Conservation (phyloP, 2,329 filamentous ascomycete genomes). For the Aureobasidium lini region DNA sequence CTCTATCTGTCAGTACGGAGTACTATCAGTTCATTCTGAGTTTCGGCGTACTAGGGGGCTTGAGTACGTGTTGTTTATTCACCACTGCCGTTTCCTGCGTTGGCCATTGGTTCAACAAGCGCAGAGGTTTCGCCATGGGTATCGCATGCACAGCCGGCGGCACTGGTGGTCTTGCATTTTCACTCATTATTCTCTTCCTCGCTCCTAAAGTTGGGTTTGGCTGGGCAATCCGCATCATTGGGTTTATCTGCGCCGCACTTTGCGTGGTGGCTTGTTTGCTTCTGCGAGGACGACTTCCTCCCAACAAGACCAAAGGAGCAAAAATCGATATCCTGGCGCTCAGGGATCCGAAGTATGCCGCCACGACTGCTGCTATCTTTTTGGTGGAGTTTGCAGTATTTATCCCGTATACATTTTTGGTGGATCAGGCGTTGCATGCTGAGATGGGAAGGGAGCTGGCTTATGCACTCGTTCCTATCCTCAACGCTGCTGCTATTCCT, state of each 20-base stretch:
- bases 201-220: slow-evolving; percentile 36
- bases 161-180: slow-evolving; percentile 39
- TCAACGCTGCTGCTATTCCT: slow-evolving; percentile 24
- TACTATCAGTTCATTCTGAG: slow-evolving; percentile 77
- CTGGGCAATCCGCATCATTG: slow-evolving; percentile 39
- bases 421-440: slow-evolving; percentile 25
- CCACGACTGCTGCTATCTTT: slow-evolving; percentile 26
- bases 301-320: slow-evolving; percentile 12
- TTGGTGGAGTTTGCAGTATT: slow-evolving; percentile 31
- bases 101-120: slow-evolving; percentile 70
- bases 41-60: slow-evolving; percentile 66
- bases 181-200: slow-evolving; percentile 35
- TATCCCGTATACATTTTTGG: slow-evolving; percentile 30
- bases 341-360: not conserved
- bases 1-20: slow-evolving; percentile 45
- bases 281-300: slow-evolving; percentile 36
- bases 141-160: slow-evolving; percentile 63
- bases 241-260: slow-evolving; percentile 32
- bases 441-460: slow-evolving; percentile 22
- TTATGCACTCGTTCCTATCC: slow-evolving; percentile 26
- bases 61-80: slow-evolving; percentile 70
- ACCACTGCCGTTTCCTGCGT: slow-evolving; percentile 72
- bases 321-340: not conserved
- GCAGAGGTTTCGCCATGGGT: slow-evolving; percentile 71
- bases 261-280: slow-evolving; percentile 33